phyloP scores from a whole-genome alignment of 208 protist species.

The Phytomonas sp. region DNA sequence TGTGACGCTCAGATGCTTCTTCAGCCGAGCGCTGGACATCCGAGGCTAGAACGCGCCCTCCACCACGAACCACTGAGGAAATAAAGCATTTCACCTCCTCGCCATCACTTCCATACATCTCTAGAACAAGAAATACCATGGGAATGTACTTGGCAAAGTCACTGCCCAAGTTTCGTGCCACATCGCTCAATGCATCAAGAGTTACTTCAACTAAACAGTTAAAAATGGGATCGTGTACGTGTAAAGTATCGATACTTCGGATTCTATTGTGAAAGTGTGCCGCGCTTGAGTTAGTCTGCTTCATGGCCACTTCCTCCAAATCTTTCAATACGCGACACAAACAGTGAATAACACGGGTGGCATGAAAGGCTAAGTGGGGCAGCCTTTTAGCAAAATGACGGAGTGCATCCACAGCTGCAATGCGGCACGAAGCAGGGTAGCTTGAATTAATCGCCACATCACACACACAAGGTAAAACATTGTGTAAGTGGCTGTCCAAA shows the following conservation, averaged over 20 bases:
- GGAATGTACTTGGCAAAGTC: constrained; percentile 77
- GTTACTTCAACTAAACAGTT: constrained; percentile 36
- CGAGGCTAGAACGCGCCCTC: constrained; percentile 34
- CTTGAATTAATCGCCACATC: constrained; percentile 58
- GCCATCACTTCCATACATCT: constrained; percentile 45
- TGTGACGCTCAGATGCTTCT: constrained; percentile 14
- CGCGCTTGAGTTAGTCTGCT: background rate
- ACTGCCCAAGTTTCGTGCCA: constrained; percentile 69
- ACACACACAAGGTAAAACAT: constrained; percentile 71
- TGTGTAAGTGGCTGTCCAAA: constrained; percentile 72
- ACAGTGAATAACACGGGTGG: constrained; percentile 72
- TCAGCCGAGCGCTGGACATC: constrained; percentile 16
- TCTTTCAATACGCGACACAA: constrained; percentile 75
- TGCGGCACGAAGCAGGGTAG: constrained; percentile 41
- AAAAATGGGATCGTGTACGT: background rate
- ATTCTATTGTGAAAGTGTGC: background rate
- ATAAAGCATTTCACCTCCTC: constrained; percentile 31
- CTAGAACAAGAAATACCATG: constrained; percentile 64
- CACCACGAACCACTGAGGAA: constrained; percentile 24
- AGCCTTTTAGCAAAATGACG: constrained; percentile 62
- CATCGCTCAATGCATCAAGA: constrained; percentile 48
- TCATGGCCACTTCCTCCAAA: constrained; percentile 20
- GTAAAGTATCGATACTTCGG: constrained; percentile 16
- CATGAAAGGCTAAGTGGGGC: constrained; percentile 54
- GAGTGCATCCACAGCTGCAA: constrained; percentile 51